A percentile compares a stretch with the other conserved stretches of the same genome.
Evolutionary conservation across 2,329 filamentous ascomycete genomes (phyloP).

Genomic region (Colletotrichum lupini): DNA sequence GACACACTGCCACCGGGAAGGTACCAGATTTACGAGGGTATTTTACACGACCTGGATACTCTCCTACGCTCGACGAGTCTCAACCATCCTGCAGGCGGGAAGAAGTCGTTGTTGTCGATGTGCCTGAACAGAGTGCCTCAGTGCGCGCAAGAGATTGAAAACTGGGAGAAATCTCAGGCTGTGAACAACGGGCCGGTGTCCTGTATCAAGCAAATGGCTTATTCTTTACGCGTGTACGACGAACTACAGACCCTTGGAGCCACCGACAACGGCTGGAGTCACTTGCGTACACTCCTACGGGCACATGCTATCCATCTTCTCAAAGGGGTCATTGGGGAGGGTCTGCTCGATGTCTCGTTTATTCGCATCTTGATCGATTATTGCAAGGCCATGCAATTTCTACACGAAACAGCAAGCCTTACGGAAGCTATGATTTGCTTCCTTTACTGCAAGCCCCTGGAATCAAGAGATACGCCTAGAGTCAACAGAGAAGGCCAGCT

Average conservation of each 20-base stretch:
- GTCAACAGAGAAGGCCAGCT: not conserved
- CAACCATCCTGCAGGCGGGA: not conserved
- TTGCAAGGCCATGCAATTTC: slow-evolving; percentile 49
- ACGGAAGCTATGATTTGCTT: slow-evolving; percentile 48
- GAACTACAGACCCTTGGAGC: slow-evolving; percentile 58
- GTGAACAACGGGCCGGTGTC: slow-evolving; percentile 50
- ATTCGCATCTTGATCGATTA: slow-evolving; percentile 53
- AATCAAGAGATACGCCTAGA: not conserved
- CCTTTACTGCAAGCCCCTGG: slow-evolving; percentile 47
- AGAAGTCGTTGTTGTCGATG: slow-evolving; percentile 58
- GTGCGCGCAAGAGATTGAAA: slow-evolving; percentile 58
- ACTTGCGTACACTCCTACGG: slow-evolving; percentile 56
- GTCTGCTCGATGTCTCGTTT: slow-evolving; percentile 54
- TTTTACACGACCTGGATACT: slow-evolving; percentile 45
- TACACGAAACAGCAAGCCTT: slow-evolving; percentile 54
- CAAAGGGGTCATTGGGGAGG: slow-evolving; percentile 52
- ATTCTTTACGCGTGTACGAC: slow-evolving; percentile 58
- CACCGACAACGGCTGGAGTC: slow-evolving; percentile 54
- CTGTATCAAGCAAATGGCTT: slow-evolving; percentile 47
- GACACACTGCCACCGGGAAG: slow-evolving; percentile 38
- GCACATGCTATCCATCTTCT: slow-evolving; percentile 59
- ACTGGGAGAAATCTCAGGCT: slow-evolving; percentile 51
- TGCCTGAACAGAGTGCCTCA: slow-evolving; percentile 60
- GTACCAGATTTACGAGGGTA: slow-evolving; percentile 46
- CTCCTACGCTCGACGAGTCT: slow-evolving; percentile 43